Conservation (phyloP, 2,329 filamentous ascomycete species). For the Elsinoe perseae region DNA sequence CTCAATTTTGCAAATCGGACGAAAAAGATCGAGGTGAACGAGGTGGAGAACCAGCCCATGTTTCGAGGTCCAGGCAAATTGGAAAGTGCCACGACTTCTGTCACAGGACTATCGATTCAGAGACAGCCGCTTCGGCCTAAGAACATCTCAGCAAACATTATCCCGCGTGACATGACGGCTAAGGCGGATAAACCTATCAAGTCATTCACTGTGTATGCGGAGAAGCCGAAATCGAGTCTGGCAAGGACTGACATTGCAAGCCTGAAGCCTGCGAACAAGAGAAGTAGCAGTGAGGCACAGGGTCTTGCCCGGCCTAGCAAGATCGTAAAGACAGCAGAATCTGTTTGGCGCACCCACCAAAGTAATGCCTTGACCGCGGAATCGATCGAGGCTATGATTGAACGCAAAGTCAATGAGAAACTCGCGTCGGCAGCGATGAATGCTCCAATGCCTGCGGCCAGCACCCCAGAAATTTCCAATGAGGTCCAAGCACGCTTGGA, state of each 20-base stretch:
- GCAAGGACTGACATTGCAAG: background rate
- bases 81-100: constrained; percentile 32
- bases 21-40: constrained; percentile 90
- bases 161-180: constrained; percentile 47
- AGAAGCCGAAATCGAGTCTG: constrained; percentile 50
- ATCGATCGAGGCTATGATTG: constrained; percentile 83
- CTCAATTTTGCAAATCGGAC: constrained; percentile 91
- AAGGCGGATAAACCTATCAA: constrained; percentile 63
- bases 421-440: constrained; percentile 64
- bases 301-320: constrained; percentile 35
- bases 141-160: constrained; percentile 65
- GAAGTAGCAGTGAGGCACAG: constrained; percentile 34
- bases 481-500: constrained; percentile 75
- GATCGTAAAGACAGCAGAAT: constrained; percentile 30
- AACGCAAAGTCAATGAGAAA: constrained; percentile 84
- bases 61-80: constrained; percentile 43
- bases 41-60: constrained; percentile 91
- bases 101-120: constrained; percentile 33
- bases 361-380: constrained; percentile 43
- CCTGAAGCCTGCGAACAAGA: constrained; percentile 35
- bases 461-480: constrained; percentile 53
- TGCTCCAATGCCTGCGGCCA: constrained; percentile 42
- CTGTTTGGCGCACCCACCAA: constrained; percentile 10
- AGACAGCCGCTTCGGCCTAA: constrained; percentile 76
- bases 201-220: constrained; percentile 78